These are phyloP conservation scores for Aspergillus amoenus DNA, from an alignment of 2,329 filamentous ascomycete genomes.

Conservation along the genomic window DNA sequence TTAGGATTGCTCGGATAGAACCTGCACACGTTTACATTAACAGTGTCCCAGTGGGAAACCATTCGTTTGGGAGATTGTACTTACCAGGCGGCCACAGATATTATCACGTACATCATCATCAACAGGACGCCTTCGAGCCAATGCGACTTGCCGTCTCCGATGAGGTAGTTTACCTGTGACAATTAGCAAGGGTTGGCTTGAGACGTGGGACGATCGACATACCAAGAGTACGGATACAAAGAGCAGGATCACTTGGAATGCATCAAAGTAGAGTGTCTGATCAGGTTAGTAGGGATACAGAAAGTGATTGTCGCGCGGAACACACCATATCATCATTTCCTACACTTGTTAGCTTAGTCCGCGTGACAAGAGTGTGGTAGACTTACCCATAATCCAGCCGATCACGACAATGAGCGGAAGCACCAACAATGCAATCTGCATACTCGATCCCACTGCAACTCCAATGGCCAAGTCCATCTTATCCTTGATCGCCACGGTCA, in stretches of 20 bases:
- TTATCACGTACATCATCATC: slow-evolving; percentile 62
- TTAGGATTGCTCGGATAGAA: too few species aligned
- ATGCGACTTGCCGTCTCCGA: slow-evolving; percentile 59
- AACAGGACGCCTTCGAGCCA: slow-evolving; percentile 63
- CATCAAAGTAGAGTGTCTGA: slow-evolving; percentile 74
- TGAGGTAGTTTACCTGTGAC: slow-evolving; percentile 60
- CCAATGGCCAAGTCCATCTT: slow-evolving; percentile 69
- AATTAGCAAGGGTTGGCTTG: slow-evolving; percentile 4
- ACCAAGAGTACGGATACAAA: slow-evolving; percentile 56
- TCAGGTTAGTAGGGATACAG: slow-evolving; percentile 12
- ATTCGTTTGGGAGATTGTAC: slow-evolving; percentile 11
- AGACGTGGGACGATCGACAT: slow-evolving; percentile 9
- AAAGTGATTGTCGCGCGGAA: neutral
- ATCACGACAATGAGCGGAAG: slow-evolving; percentile 61
- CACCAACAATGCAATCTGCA: slow-evolving; percentile 65
- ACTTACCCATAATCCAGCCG: slow-evolving; percentile 56
- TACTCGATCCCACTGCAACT: slow-evolving; percentile 64
- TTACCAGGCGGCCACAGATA: slow-evolving; percentile 60
- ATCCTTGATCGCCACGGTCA: slow-evolving; percentile 62
- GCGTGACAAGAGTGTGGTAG: neutral
- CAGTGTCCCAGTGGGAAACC: neutral
- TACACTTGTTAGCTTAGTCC: slow-evolving; percentile 14
- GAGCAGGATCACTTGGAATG: slow-evolving; percentile 74
- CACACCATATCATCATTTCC: slow-evolving; percentile 57
- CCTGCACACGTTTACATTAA: too few species aligned